Evolutionary conservation across 164 flowering plant genomes (phyloP).

Genomic region (Magnolia officinalis): DNA sequence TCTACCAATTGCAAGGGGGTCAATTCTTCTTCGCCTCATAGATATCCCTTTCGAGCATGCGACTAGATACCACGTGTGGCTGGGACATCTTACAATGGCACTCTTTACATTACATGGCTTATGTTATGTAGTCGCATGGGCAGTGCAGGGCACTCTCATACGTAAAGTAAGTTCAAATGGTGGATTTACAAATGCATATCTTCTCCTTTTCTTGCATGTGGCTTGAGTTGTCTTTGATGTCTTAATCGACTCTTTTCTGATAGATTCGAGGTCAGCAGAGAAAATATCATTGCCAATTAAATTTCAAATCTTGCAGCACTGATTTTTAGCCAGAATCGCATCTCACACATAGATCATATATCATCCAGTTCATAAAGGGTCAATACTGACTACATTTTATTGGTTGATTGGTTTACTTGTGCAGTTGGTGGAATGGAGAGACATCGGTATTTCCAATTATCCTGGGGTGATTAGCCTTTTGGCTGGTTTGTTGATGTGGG

Average conservation of each 20-base stretch:
- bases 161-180: constrained; percentile 46
- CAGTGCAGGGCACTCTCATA: constrained; percentile 53
- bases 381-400: neutral
- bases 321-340: neutral
- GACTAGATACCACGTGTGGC: constrained; percentile 88
- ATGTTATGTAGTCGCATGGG: constrained; percentile 58
- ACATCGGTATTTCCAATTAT: constrained; percentile 59
- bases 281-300: no score
- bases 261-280: no score
- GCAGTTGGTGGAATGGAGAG: constrained; percentile 72
- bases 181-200: constrained; percentile 1
- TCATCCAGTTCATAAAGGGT: neutral
- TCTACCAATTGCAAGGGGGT: constrained; percentile 83
- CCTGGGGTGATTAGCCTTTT: constrained; percentile 79
- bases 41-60: constrained; percentile 98
- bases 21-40: constrained; percentile 73
- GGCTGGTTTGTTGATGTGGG: constrained; percentile 88
- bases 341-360: neutral
- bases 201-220: neutral
- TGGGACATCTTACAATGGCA: constrained; percentile 88
- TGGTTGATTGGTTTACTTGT: constrained; percentile 1
- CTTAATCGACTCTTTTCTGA: no score
- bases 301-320: no score
- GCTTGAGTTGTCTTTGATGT: no score
- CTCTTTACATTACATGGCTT: constrained; percentile 76